Base-by-base conservation (phyloP, 768 basidiomycete species). In the Bullera alba region DNA sequence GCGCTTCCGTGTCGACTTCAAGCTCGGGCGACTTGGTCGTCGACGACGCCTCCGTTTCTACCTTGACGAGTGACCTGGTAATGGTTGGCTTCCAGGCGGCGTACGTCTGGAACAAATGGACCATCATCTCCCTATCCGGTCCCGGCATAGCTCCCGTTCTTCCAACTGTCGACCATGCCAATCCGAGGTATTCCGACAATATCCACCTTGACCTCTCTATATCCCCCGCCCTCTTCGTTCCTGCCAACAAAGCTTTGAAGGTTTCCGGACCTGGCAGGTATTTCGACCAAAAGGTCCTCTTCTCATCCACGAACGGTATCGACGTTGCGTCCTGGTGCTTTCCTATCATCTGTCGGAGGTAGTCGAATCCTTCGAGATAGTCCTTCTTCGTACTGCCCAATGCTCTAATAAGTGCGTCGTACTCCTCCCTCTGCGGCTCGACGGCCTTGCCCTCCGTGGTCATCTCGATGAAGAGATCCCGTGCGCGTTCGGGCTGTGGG, bases 401-500 rank as follows among this genome's bases (percentile, higher is more conserved):
- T 0, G 87, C 85, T 8, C 82, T 77, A 61, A 96, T 91, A 49
- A 86, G 73, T 0, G 89, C 89, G 54, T 83, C 83, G 67, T 88
- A 99, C 2, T 87, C 78, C 3, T 76, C 79, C 1, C 76, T 76
- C 0, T 81, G 82, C 0, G 92, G 89, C 10, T 72, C 54, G 14
- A 90, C 71, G 12, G 37, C 45, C 2, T 75, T 58, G 26, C 79
- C 78, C 61, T 89, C 86, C 1, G 80, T 71, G 2, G 85, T 86
- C 89, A 97, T 90, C 70, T 97, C 93, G 22, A 79, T 82, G 81
- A 86, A 95, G 0, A 97, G 76, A 67, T 99, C 95, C 51, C 93
- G 76, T 0, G 93, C 95, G 36, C 87, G 83, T 66, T 95, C 89
- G 0, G 90, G 87, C 57, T 92, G 85, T 1, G 85, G 81, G 12